A percentile compares a stretch with the other conserved stretches of the same genome.
Evolutionary conservation across 2,329 filamentous ascomycete species (phyloP).

Genomic region (Dendryphion nanum): DNA sequence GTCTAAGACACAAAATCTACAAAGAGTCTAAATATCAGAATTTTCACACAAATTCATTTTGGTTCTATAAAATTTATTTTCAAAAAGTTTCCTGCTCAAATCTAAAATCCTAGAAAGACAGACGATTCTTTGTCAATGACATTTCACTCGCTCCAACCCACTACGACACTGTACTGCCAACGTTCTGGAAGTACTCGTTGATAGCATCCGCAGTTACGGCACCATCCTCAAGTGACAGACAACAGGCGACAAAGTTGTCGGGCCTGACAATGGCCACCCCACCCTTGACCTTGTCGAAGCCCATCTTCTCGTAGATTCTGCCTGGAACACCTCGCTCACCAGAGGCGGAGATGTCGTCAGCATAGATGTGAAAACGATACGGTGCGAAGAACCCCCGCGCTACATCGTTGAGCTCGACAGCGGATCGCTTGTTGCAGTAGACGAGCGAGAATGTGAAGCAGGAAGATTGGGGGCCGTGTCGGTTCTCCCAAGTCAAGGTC

Average conservation of each 20-base stretch:
- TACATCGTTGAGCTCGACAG: neutral
- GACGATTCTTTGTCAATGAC: no score
- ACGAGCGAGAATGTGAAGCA: constrained; percentile 1
- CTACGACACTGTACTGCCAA: constrained; percentile 1
- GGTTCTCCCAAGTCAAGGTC: neutral
- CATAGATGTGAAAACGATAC: constrained; percentile 1
- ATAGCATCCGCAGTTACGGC: neutral
- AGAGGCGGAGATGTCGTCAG: constrained; percentile 1
- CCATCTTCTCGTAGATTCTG: constrained; percentile 1
- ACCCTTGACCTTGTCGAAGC: constrained; percentile 1
- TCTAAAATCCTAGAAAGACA: no score
- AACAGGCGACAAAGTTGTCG: constrained; percentile 1
- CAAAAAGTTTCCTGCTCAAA: no score
- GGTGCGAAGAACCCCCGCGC: neutral
- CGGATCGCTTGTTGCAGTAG: neutral
- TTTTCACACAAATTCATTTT: no score
- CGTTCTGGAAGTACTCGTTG: constrained; percentile 1
- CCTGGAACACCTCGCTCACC: neutral
- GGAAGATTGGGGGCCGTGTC: constrained; percentile 1
- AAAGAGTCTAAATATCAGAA: no score
- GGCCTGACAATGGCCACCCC: constrained; percentile 2
- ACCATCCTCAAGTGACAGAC: constrained; percentile 1
- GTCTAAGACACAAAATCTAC: no score
- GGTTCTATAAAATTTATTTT: no score
- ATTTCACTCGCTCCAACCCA: neutral